Evolutionary conservation across 2,329 filamentous ascomycete species (phyloP).

Genomic region (Ophiosphaerella herpotricha): DNA sequence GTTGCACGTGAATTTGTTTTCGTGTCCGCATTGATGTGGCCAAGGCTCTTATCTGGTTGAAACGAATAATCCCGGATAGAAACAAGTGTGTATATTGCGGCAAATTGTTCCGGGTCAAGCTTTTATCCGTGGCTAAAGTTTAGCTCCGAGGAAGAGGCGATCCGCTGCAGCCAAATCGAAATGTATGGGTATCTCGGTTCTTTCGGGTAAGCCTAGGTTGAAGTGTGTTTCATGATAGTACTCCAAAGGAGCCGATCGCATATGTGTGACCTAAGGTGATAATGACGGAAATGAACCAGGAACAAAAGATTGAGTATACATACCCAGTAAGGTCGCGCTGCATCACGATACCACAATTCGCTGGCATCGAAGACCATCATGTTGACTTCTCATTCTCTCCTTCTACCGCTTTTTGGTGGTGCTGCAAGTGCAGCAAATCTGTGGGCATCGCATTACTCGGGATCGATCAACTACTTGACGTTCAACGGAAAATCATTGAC

Average conservation of each 20-base stretch:
- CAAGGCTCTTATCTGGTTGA: constrained; percentile 11
- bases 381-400: constrained; percentile 24
- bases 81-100: constrained; percentile 16
- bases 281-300: constrained; percentile 9
- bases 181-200: constrained; percentile 7
- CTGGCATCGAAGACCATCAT: constrained; percentile 15
- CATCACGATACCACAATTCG: background rate
- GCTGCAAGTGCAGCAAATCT: constrained; percentile 33
- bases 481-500: constrained; percentile 31
- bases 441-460: constrained; percentile 38
- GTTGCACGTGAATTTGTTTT: constrained; percentile 5
- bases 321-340: background rate
- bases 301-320: constrained; percentile 13
- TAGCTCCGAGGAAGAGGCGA: constrained; percentile 6
- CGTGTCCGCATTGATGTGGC: constrained; percentile 1
- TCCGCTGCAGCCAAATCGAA: constrained; percentile 6
- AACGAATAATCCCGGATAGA: constrained; percentile 12
- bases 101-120: constrained; percentile 13
- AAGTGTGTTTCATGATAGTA: constrained; percentile 19
- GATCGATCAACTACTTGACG: constrained; percentile 34
- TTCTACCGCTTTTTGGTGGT: constrained; percentile 32
- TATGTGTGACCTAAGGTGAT: constrained; percentile 12
- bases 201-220: constrained; percentile 10
- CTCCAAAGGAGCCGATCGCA: constrained; percentile 9
- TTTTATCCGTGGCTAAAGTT: constrained; percentile 16